Conservation (phyloP, 305 asterid species). For the Fraxinus sp. region DNA sequence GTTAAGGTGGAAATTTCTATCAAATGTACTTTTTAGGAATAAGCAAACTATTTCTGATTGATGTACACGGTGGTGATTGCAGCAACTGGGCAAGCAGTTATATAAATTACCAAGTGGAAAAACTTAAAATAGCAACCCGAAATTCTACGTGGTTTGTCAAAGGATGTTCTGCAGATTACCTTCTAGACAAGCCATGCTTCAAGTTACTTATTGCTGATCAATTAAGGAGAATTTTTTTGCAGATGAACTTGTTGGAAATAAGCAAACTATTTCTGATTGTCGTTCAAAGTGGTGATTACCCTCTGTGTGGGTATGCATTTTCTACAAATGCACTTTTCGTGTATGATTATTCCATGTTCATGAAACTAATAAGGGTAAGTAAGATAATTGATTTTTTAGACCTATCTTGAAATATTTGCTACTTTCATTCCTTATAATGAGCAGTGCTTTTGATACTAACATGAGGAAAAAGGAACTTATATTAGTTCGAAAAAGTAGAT, state of each 20-base stretch:
- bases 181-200: not conserved
- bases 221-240: not conserved
- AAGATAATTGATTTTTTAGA: not conserved
- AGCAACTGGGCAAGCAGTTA: no score
- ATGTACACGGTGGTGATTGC: no score
- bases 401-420: not conserved
- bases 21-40: no score
- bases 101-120: no score
- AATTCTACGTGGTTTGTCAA: no score
- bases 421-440: not conserved
- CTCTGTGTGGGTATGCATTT: not conserved
- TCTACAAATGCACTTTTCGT: not conserved
- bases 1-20: no score
- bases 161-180: not conserved
- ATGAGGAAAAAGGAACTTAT: not conserved
- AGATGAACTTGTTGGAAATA: not conserved
- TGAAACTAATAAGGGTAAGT: not conserved
- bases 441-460: not conserved
- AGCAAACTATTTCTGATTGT: not conserved
- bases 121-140: no score
- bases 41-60: no score
- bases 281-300: not conserved
- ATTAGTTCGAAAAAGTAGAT: not conserved
- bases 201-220: not conserved
- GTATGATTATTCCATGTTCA: not conserved